Evolutionary conservation across 2,329 filamentous ascomycete species (phyloP).

Genomic region (Neoscytalidium dimidiatum): DNA sequence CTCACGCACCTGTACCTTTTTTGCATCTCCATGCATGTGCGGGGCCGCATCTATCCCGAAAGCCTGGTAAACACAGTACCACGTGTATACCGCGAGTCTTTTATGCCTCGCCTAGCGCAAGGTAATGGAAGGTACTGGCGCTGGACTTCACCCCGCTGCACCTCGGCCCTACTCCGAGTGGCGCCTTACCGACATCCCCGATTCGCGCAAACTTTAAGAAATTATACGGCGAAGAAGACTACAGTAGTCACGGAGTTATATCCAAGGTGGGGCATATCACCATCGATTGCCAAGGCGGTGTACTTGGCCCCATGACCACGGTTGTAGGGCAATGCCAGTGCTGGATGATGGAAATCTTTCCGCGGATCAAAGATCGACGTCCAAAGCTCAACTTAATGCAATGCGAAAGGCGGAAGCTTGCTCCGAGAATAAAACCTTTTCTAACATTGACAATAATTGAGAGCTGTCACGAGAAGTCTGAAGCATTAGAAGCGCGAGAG

Average conservation of each 20-base stretch:
- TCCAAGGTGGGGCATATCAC: background rate
- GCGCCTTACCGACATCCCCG: no score
- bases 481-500: no score
- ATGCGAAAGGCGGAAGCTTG: background rate
- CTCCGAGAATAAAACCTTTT: background rate
- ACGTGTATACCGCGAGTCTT: no score
- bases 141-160: no score
- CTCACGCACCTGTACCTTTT: no score
- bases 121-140: no score
- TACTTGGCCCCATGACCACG: background rate
- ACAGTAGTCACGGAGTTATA: background rate
- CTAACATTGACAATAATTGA: background rate
- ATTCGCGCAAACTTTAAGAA: no score
- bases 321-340: background rate
- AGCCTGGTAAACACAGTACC: no score
- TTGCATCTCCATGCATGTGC: no score
- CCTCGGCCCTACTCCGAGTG: no score
- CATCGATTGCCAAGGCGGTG: background rate
- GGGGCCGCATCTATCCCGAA: no score
- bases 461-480: background rate
- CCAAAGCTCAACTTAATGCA: background rate
- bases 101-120: no score
- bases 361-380: background rate
- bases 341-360: background rate
- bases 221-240: background rate